A percentile compares a stretch with the other conserved stretches of the same genome.
These are phyloP conservation scores for Zostera marina DNA, from an alignment of 116 monocot genomes.

Conservation along the genomic window DNA sequence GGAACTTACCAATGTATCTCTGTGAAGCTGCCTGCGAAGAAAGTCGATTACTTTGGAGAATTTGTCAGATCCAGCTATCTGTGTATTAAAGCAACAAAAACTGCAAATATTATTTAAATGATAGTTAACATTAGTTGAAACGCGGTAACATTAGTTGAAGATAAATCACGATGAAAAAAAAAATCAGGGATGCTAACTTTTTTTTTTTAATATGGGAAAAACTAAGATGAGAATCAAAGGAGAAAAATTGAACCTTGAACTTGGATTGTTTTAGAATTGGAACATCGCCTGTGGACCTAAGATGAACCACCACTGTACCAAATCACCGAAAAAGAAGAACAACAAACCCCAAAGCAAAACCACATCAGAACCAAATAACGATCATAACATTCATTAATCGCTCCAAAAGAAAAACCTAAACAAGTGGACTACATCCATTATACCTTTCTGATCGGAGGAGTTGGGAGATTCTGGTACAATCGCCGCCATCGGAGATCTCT, in stretches of 20 bases:
- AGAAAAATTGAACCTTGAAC: constrained; percentile 15
- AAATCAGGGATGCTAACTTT: too few relatives aligned
- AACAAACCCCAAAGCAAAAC: background rate
- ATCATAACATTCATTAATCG: background rate
- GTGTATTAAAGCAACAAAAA: constrained; percentile 2
- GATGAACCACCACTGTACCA: constrained; percentile 16
- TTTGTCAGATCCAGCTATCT: constrained; percentile 79
- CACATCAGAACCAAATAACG: background rate
- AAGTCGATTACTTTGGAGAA: constrained; percentile 90
- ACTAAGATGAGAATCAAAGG: too few relatives aligned
- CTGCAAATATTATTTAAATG: too few relatives aligned
- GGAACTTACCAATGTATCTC: constrained; percentile 65
- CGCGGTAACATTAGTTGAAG: too few relatives aligned
- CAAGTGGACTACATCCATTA: too few relatives aligned
- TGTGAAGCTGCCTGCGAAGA: constrained; percentile 76
- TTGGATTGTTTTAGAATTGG: constrained; percentile 24
- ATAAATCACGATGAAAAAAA: too few relatives aligned
- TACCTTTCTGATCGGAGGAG: too few relatives aligned
- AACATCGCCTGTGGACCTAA: constrained; percentile 22
- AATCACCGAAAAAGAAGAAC: background rate
- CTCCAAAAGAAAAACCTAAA: background rate
- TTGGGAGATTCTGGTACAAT: too few relatives aligned
- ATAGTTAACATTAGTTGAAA: too few relatives aligned
- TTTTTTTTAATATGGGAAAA: too few relatives aligned
- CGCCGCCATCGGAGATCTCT: too few relatives aligned